Evolutionary conservation across 1,284 basidiomycete genomes (phyloP).

Genomic region (Cutaneotrichosporon cutaneum): DNA sequence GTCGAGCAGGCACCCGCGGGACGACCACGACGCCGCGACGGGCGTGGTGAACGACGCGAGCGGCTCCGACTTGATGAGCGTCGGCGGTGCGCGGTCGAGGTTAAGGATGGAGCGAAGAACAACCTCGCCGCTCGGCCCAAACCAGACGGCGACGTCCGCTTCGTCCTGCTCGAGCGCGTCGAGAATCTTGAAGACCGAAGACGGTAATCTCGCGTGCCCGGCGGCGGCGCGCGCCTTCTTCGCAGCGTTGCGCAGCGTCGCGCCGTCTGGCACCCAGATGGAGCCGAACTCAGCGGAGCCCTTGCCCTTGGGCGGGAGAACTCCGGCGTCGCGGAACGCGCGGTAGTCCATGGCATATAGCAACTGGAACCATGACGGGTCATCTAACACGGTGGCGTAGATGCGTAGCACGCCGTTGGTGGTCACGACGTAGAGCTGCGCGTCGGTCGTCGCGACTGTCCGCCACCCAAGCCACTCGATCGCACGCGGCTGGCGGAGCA

Average conservation of each 20-base stretch:
- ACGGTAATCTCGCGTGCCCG: slow-evolving; percentile 51
- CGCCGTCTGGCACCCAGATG: slow-evolving; percentile 38
- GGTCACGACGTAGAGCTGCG: slow-evolving; percentile 46
- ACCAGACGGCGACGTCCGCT: slow-evolving; percentile 74
- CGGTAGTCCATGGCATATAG: slow-evolving; percentile 62
- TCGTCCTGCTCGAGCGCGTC: slow-evolving; percentile 59
- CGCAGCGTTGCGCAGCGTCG: slow-evolving; percentile 29
- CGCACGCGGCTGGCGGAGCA: slow-evolving; percentile 43
- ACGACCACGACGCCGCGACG: slow-evolving; percentile 42
- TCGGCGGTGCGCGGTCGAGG: slow-evolving; percentile 83
- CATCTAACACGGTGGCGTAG: slow-evolving; percentile 82
- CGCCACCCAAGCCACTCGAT: slow-evolving; percentile 49
- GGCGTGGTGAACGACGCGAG: slow-evolving; percentile 59
- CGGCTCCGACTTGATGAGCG: slow-evolving; percentile 72
- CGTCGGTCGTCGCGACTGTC: slow-evolving; percentile 35
- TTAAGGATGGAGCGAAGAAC: slow-evolving; percentile 73
- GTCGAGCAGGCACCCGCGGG: slow-evolving; percentile 62
- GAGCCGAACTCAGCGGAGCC: slow-evolving; percentile 24
- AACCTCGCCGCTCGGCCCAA: slow-evolving; percentile 68
- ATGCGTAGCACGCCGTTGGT: slow-evolving; percentile 61
- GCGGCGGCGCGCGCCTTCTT: slow-evolving; percentile 25
- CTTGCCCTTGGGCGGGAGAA: slow-evolving; percentile 18
- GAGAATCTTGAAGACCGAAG: slow-evolving; percentile 27
- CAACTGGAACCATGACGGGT: slow-evolving; percentile 77
- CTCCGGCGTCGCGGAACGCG: slow-evolving; percentile 56